These are phyloP conservation scores for Taiozyma sp. DNA, from an alignment of 1,139 yeast species.

Conservation along the genomic window DNA sequence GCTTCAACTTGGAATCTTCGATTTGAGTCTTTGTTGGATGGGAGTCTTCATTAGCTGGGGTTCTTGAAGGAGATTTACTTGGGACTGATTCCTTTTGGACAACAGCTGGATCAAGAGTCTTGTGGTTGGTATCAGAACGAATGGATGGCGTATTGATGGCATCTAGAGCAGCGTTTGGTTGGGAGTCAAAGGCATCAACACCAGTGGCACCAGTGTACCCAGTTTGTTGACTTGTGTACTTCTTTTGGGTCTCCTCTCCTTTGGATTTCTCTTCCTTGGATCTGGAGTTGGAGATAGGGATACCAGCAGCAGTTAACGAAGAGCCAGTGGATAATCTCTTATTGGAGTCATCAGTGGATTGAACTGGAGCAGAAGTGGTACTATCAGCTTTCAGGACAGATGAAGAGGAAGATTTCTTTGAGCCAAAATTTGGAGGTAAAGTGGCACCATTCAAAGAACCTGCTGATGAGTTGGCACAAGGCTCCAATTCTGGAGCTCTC, in stretches of 20 bases:
- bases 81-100: not conserved
- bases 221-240: conserved; percentile 3
- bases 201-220: conserved; percentile 10
- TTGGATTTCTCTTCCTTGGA: not conserved
- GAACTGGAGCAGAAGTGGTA: conserved; percentile 1
- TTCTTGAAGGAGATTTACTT: not conserved
- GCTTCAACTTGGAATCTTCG: not conserved
- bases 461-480: not conserved
- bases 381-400: not conserved
- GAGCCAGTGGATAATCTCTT: conserved; percentile 5
- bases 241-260: not conserved
- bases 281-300: conserved; percentile 1
- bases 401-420: conserved; percentile 10
- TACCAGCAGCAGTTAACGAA: conserved; percentile 8
- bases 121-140: not conserved
- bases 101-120: not conserved
- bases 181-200: conserved; percentile 5
- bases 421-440: conserved; percentile 21
- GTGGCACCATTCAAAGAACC: conserved; percentile 23
- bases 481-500: not conserved
- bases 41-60: not conserved
- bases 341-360: conserved; percentile 3
- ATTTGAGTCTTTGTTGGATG: not conserved
- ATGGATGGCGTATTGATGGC: not conserved
- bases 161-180: conserved; percentile 10